These are phyloP conservation scores for Salisapilia sapeloensis DNA, from an alignment of 352 stramenopile genomes.

Conservation along the genomic window DNA sequence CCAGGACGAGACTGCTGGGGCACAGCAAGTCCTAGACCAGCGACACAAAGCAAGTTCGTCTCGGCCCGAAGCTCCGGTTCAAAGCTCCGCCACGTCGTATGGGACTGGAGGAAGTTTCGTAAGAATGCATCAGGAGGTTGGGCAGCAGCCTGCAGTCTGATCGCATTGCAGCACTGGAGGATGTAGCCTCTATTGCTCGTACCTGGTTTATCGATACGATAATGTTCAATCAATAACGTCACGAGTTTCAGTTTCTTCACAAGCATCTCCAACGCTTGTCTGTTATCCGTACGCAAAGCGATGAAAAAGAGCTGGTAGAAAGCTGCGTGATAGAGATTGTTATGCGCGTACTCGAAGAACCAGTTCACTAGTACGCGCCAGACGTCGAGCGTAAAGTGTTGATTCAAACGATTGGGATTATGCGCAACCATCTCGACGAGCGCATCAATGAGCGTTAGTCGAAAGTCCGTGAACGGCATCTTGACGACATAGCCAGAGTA, in stretches of 20 bases:
- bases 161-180: constrained; percentile 78
- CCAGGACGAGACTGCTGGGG: constrained; percentile 38
- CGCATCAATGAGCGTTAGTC: constrained; percentile 66
- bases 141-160: constrained; percentile 76
- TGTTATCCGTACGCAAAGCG: constrained; percentile 71
- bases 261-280: constrained; percentile 56
- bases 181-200: constrained; percentile 81
- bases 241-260: constrained; percentile 82
- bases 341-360: constrained; percentile 87
- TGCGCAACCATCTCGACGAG: constrained; percentile 75
- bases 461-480: constrained; percentile 80
- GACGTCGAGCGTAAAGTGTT: constrained; percentile 64
- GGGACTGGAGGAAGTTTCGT: constrained; percentile 78
- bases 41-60: constrained; percentile 31
- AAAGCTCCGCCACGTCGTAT: constrained; percentile 71
- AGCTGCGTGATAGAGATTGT: constrained; percentile 80
- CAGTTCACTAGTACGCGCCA: constrained; percentile 77
- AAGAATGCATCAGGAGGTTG: constrained; percentile 79
- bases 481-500: constrained; percentile 82
- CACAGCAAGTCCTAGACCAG: constrained; percentile 59
- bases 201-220: constrained; percentile 28
- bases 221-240: constrained; percentile 70
- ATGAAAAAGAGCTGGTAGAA: constrained; percentile 86
- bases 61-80: constrained; percentile 40
- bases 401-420: constrained; percentile 46